Base-by-base conservation (phyloP, 148 eudicot genomes). In the Dianthus caryophyllus region DNA sequence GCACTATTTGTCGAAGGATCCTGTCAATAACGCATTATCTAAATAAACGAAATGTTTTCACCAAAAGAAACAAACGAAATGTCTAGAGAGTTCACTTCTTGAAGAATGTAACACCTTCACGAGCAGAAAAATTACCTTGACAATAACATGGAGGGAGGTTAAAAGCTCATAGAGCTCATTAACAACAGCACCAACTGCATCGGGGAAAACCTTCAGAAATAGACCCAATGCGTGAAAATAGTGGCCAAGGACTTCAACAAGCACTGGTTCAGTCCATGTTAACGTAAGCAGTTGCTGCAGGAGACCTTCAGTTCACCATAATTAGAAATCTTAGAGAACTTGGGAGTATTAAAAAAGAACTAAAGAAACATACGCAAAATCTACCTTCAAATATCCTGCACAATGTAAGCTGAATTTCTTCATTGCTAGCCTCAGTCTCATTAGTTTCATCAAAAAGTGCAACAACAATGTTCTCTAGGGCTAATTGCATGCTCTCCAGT, bases 81-180 rank as follows among this genome's bases (percentile, higher is more conserved):
- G n/a, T n/a, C 55, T 59, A 41, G 13, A 0, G 59, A 60, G 20
- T 4, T 12, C 50, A 24, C 25, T 51, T 9, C 25, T 9, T 48
- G 22, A 53, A 39, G 49, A 7, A 67, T 61, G 24, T 13, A 58
- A 46, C 24, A 33, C 5, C 67, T 30, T 6, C 24, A 22, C 18
- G 20, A 56, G 46, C 48, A 9, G 58, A 68, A 27, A 41, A 18
- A 60, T 41, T 38, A 90, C 98, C 99, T 90, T 88, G 38, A 88
- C 69, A 58, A 81, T 77, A 64, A 80, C 74, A 47, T 97, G 99
- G 52, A 90, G 81, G 22, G 86, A 86, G 49, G 69, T 86, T 27
- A 94, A 77, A 55, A 94, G 97, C 85, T 90, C 99, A 71, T 90
- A 94, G 39, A 94, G 83, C 76, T 94, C 90, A 78, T 85, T 86